A percentile compares a stretch with the other conserved stretches of the same genome.
phyloP scores from a whole-genome alignment of 176 grass and related monocot species.

The Typha latifolia region DNA sequence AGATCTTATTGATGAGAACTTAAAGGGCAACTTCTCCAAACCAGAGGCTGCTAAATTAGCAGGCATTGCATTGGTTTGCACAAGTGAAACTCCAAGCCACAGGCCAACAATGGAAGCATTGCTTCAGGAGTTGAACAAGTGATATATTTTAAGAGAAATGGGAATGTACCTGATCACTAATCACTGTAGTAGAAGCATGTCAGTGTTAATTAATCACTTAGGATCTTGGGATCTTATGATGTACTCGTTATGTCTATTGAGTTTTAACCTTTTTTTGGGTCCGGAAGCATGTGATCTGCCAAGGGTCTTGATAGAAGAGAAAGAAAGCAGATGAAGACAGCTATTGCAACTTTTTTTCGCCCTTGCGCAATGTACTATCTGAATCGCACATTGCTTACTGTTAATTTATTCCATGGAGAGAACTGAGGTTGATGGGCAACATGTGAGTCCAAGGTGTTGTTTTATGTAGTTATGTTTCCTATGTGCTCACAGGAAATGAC shows the following conservation, averaged over 20 bases:
- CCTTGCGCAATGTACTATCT: slow-evolving; percentile 31
- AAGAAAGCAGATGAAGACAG: not conserved
- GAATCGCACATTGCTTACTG: slow-evolving; percentile 19
- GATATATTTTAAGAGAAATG: slow-evolving; percentile 8
- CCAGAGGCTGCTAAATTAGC: slow-evolving; percentile 44
- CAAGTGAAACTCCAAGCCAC: slow-evolving; percentile 45
- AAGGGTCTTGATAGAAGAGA: slow-evolving; percentile 6
- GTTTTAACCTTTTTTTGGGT: slow-evolving; percentile 11
- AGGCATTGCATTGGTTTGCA: slow-evolving; percentile 41
- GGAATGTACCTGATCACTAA: slow-evolving; percentile 33
- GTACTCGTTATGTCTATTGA: not conserved
- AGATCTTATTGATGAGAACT: slow-evolving; percentile 60
- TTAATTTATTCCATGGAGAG: slow-evolving; percentile 18
- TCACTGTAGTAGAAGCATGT: slow-evolving; percentile 35
- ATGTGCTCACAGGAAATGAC: slow-evolving; percentile 16
- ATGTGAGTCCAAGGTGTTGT: slow-evolving; percentile 35
- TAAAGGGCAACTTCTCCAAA: slow-evolving; percentile 47
- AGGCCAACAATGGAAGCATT: slow-evolving; percentile 56
- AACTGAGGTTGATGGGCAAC: slow-evolving; percentile 31
- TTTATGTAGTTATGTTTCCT: slow-evolving; percentile 9
- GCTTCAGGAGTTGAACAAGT: slow-evolving; percentile 41
- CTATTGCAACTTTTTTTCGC: not conserved
- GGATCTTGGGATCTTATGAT: slow-evolving; percentile 26
- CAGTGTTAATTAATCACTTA: slow-evolving; percentile 18
- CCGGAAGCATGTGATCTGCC: slow-evolving; percentile 6